These are phyloP conservation scores for Daldinia loculata DNA, from an alignment of 495 filamentous ascomycete species.

Conservation along the genomic window DNA sequence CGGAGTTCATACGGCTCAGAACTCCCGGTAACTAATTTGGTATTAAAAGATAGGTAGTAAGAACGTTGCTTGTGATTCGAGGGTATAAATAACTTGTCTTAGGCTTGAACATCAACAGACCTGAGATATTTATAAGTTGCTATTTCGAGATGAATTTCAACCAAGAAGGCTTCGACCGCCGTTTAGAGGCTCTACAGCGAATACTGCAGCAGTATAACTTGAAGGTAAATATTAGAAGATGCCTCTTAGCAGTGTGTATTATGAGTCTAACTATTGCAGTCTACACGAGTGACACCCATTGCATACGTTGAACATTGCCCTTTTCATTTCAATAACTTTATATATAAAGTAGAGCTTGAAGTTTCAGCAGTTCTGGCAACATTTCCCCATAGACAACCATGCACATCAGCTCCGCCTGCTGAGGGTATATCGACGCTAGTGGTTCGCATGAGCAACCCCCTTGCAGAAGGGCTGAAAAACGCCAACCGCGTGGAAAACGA, in stretches of 20 bases:
- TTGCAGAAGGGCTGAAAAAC: conserved; percentile 13
- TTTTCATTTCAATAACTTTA: conserved; percentile 19
- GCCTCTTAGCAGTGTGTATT: neutral
- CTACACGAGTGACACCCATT: conserved; percentile 10
- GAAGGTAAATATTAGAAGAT: neutral
- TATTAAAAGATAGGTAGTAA: too few species aligned
- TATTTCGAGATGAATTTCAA: conserved; percentile 7
- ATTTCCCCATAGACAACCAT: conserved; percentile 2
- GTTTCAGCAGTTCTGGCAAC: conserved; percentile 2
- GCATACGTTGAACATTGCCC: conserved; percentile 10
- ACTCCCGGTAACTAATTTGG: too few species aligned
- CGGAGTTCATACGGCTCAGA: too few species aligned
- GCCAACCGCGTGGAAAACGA: conserved; percentile 18
- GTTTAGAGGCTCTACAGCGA: conserved; percentile 7
- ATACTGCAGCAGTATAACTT: conserved; percentile 6
- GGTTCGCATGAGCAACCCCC: conserved; percentile 16
- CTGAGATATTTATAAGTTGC: neutral
- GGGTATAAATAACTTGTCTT: too few species aligned
- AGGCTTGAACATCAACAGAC: too few species aligned
- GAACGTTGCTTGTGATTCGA: too few species aligned
- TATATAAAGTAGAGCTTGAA: conserved; percentile 12
- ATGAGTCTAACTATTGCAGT: conserved; percentile 1
- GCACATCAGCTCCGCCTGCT: neutral
- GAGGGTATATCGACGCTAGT: conserved; percentile 4
- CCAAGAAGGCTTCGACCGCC: conserved; percentile 11